phyloP scores from a whole-genome alignment of 2,329 filamentous ascomycete genomes.

The Samsoniella hepiali region DNA sequence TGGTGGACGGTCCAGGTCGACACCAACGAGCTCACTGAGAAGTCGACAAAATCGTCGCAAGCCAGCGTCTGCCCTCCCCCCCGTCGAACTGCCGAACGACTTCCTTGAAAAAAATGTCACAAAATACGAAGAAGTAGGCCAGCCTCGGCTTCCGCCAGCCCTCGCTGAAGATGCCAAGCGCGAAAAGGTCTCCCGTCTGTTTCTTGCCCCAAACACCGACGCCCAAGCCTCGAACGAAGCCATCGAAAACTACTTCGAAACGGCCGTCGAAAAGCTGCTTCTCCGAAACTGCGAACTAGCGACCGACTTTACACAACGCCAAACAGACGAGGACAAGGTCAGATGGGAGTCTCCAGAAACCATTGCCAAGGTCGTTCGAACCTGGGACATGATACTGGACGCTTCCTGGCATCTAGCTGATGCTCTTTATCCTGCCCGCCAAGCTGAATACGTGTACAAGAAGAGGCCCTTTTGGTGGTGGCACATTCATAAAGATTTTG shows the following conservation, averaged over 20 bases:
- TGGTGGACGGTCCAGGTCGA: conserved; percentile 17
- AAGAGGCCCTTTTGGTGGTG: conserved; percentile 41
- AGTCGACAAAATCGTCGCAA: conserved; percentile 25
- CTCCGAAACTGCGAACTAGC: conserved; percentile 22
- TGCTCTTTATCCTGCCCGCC: conserved; percentile 33
- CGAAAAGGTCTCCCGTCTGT: conserved; percentile 32
- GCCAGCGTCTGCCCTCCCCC: conserved; percentile 16
- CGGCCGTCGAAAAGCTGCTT: conserved; percentile 26
- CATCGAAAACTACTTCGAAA: conserved; percentile 33
- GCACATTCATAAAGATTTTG: conserved; percentile 36
- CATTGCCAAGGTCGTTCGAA: conserved; percentile 24
- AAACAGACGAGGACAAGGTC: conserved; percentile 8
- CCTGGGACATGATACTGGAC: conserved; percentile 37
- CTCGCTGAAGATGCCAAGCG: conserved; percentile 32
- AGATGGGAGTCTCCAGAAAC: conserved; percentile 19
- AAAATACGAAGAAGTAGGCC: conserved; percentile 13
- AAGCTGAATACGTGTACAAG: conserved; percentile 34
- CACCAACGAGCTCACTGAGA: conserved; percentile 15
- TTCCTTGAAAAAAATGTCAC: conserved; percentile 17
- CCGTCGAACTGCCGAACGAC: conserved; percentile 12
- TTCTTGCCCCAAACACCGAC: conserved; percentile 25
- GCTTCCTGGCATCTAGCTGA: conserved; percentile 36
- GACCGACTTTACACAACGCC: conserved; percentile 19
- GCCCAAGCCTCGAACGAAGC: conserved; percentile 26
- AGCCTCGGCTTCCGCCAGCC: conserved; percentile 31